phyloP scores from a whole-genome alignment of 345 rosid species.

The Eucalyptus pauciflora region DNA sequence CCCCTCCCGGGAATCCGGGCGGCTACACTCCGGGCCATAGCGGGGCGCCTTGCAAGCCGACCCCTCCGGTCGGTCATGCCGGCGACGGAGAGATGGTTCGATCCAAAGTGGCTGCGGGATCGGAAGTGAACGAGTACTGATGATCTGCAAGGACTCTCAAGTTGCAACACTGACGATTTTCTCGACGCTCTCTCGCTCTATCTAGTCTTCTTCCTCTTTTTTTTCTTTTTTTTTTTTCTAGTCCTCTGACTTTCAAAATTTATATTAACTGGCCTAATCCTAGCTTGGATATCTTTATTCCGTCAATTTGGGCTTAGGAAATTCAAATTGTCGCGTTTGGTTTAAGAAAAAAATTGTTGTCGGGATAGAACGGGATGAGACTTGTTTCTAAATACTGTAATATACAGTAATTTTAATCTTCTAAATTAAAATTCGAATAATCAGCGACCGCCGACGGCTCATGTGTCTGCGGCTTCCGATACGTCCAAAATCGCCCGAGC shows the following conservation, averaged over 20 bases:
- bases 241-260: not conserved
- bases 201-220: not conserved
- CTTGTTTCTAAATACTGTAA: no score
- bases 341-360: not conserved
- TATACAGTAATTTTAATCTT: not conserved
- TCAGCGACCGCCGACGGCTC: not conserved
- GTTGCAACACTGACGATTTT: not conserved
- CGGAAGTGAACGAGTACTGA: not conserved
- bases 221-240: not conserved
- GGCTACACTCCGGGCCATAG: not conserved
- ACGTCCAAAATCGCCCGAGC: not conserved
- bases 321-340: not conserved
- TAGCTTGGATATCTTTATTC: not conserved
- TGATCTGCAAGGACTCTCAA: not conserved
- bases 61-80: not conserved
- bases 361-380: not conserved
- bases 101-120: not conserved
- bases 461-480: not conserved
- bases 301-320: not conserved
- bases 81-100: not conserved
- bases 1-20: not conserved
- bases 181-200: not conserved
- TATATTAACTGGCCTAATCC: not conserved
- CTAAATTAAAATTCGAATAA: not conserved
- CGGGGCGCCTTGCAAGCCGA: not conserved